A percentile compares a stretch with the other conserved stretches of the same genome.
Conservation (phyloP, 2,329 filamentous ascomycete genomes). For the Ceratocystis diversiconidia region DNA sequence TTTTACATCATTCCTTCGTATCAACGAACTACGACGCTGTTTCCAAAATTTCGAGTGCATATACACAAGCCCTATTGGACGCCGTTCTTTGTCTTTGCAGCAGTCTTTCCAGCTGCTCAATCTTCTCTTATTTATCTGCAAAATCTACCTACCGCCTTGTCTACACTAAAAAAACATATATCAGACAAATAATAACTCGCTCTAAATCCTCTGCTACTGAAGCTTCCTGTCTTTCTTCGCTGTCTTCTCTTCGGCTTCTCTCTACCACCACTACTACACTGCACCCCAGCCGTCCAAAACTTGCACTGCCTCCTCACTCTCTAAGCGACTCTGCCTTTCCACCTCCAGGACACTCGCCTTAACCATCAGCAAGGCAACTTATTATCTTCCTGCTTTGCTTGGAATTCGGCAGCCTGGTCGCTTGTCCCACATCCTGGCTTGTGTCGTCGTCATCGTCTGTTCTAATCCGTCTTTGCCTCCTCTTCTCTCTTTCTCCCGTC, state of each 20-base stretch:
- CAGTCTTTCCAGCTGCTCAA: not conserved
- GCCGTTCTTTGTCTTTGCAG: not conserved
- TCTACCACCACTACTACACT: not conserved
- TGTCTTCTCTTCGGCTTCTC: not conserved
- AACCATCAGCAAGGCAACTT: not conserved
- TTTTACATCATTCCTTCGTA: not conserved
- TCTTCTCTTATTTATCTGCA: not conserved
- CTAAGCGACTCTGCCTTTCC: not conserved
- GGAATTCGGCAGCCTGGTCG: constrained; percentile 12
- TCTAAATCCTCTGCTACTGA: not conserved
- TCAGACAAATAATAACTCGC: not conserved
- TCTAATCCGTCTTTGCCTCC: not conserved
- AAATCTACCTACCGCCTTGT: not conserved
- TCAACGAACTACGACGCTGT: not conserved
- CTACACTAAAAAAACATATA: not conserved
- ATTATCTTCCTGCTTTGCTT: not conserved
- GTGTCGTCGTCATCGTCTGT: not conserved
- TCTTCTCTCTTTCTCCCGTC: not conserved
- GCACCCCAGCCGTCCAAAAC: not conserved
- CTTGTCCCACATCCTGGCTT: constrained; percentile 1
- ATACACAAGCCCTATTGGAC: not conserved
- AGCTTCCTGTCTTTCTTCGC: not conserved
- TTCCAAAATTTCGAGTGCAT: not conserved
- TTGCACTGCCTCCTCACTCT: not conserved
- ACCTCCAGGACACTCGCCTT: not conserved